Evolutionary conservation across 768 basidiomycete genomes (phyloP).

Genomic region (Kwoniella pini): DNA sequence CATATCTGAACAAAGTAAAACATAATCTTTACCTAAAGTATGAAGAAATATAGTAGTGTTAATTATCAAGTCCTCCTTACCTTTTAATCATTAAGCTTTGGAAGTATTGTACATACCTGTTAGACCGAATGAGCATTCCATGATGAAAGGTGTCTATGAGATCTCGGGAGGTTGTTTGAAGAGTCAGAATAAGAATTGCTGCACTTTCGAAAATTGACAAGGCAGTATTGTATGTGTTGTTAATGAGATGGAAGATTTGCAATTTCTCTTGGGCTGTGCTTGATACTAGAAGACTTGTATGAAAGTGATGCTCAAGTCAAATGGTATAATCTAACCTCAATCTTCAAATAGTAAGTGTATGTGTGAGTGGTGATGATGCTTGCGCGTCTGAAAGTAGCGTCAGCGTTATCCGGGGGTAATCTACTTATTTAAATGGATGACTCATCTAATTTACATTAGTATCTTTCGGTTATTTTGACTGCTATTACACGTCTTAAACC

Average conservation of each 20-base stretch:
- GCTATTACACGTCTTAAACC: slow-evolving; percentile 4
- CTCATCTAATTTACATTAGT: neutral
- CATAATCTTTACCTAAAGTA: slow-evolving; percentile 76
- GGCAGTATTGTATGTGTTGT: too few relatives aligned
- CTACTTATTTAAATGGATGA: neutral
- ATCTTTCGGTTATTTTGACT: neutral
- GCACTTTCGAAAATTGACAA: too few relatives aligned
- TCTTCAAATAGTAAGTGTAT: too few relatives aligned
- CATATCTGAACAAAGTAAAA: slow-evolving; percentile 87
- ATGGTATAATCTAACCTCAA: too few relatives aligned
- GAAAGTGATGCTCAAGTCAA: too few relatives aligned
- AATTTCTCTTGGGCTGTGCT: too few relatives aligned
- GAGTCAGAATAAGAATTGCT: neutral
- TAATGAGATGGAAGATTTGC: too few relatives aligned
- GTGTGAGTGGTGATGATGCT: neutral
- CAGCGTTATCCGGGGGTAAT: neutral
- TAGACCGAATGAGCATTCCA: slow-evolving; percentile 90
- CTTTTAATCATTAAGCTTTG: neutral
- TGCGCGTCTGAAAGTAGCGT: slow-evolving; percentile 6
- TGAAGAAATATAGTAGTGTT: neutral
- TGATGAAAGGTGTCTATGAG: slow-evolving; percentile 50
- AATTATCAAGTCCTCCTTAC: neutral
- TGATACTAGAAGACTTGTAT: too few relatives aligned
- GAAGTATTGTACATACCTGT: slow-evolving; percentile 57
- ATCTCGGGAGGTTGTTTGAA: too few relatives aligned